Conservation (phyloP, 1,284 basidiomycete species). For the Papiliotrema terrestris region DNA sequence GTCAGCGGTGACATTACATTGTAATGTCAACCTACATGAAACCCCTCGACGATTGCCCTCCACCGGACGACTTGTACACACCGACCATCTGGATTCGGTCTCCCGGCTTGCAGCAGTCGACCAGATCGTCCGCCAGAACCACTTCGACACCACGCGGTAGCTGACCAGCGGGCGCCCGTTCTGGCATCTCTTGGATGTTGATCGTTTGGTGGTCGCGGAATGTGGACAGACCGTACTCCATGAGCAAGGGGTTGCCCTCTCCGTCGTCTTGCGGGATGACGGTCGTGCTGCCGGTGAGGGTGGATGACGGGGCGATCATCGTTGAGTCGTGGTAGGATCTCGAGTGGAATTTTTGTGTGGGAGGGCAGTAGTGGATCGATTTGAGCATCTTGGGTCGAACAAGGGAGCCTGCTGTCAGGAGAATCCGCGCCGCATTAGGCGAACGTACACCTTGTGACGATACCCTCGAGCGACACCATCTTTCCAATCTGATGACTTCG, state of each 20-base stretch:
- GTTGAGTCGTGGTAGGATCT: conserved; percentile 92
- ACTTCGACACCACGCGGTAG: conserved; percentile 93
- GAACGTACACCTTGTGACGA: conserved; percentile 84
- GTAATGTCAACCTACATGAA: conserved; percentile 72
- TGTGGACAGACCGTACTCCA: conserved; percentile 87
- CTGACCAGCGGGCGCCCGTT: conserved; percentile 94
- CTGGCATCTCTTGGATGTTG: conserved; percentile 99
- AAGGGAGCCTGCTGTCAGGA: conserved; percentile 62
- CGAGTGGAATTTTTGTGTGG: conserved; percentile 77
- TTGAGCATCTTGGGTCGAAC: conserved; percentile 98
- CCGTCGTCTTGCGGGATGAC: conserved; percentile 92
- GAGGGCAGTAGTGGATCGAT: conserved; percentile 91
- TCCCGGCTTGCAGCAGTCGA: conserved; percentile 96
- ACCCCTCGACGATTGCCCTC: conserved; percentile 71
- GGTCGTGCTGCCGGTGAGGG: conserved; percentile 62
- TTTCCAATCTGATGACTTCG: conserved; percentile 84
- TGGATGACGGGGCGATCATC: conserved; percentile 64
- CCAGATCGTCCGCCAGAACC: conserved; percentile 93
- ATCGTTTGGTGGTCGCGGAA: conserved; percentile 97
- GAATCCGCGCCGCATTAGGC: background rate
- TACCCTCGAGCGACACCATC: conserved; percentile 97
- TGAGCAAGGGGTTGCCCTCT: conserved; percentile 79
- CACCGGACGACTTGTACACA: conserved; percentile 88
- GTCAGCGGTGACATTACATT: background rate
- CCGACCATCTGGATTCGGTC: conserved; percentile 97